Base-by-base conservation (phyloP, 345 rosid genomes). In the Anacardium occidentale region DNA sequence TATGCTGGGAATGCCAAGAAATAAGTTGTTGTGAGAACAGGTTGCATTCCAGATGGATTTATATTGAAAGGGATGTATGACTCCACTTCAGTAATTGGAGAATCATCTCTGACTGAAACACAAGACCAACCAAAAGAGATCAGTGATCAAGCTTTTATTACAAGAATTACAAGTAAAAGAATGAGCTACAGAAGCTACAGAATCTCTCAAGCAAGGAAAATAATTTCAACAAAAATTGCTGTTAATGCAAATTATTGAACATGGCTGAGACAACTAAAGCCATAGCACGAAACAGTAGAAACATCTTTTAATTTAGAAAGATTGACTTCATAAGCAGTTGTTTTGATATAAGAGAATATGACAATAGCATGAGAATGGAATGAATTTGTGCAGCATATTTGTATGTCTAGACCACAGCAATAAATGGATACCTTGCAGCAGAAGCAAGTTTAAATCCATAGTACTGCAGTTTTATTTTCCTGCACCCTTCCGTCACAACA, bases 41-140 rank as follows among this genome's bases (percentile, higher is more conserved):
- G 97, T 77, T 91, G 98, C 98, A 91, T 94, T 81, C 98, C 98
- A 12, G 97, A 85, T 73, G 97, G 98, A 78, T 94, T 94, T 58
- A 94, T 94, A 59, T 91, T 94, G 61, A 94, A 94, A 55, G 97
- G 97, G 61, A 94, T 90, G 75, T 94, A 90, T 15, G 97, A 97
- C 79, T 94, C 97, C 75, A 94, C 97, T 78, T 92, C 98, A 1
- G 96, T 92, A 51, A 94, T 77, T 21, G 93, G 97, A 62, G 97
- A 92, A 74, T 83, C 95, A 59, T 87, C 93, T 78, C 98, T 94
- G 97, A 66, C 66, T 76, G 73, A 67, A 58, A 75, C 29, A 74
- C 64, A 81, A 77, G 68, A 52, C 22, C 17, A 82, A 68, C 22
- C 55, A 48, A 79, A 67, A 53, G 44, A 67, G 26, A 29, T 44